phyloP scores from a whole-genome alignment of 2,329 filamentous ascomycete genomes.

The Celoporthe dispersa region DNA sequence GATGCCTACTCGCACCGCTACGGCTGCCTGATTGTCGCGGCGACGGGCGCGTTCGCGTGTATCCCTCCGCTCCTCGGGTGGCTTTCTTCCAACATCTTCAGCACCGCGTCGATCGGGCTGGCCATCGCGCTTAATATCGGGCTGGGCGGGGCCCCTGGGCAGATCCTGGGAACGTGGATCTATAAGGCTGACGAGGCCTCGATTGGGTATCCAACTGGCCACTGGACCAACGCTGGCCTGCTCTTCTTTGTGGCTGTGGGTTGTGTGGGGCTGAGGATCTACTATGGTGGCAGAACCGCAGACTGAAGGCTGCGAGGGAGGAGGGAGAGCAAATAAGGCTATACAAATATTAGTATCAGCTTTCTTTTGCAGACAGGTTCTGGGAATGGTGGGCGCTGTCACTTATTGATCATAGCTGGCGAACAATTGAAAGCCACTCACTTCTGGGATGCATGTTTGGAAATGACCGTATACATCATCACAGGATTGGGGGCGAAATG shows the following conservation, averaged over 20 bases:
- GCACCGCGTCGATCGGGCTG: constrained; percentile 67
- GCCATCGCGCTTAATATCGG: constrained; percentile 74
- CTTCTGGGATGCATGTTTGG: too few relatives aligned
- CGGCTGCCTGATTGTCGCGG: constrained; percentile 70
- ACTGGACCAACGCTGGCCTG: constrained; percentile 68
- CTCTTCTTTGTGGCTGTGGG: constrained; percentile 62
- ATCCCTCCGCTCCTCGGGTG: constrained; percentile 74
- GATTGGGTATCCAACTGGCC: constrained; percentile 69
- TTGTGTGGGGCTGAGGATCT: constrained; percentile 57
- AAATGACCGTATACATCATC: too few relatives aligned
- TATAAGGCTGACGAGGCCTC: constrained; percentile 67
- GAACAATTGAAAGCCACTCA: constrained; percentile 6
- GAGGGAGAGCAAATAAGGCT: constrained; percentile 43
- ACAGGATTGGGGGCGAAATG: neutral
- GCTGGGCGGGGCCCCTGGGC: constrained; percentile 67
- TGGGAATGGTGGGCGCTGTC: neutral
- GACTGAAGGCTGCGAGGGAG: constrained; percentile 38
- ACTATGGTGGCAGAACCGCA: constrained; percentile 57
- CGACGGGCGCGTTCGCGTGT: constrained; percentile 68
- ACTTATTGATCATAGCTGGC: neutral
- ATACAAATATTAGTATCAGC: constrained; percentile 44
- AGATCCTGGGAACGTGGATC: constrained; percentile 76
- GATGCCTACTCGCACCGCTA: constrained; percentile 66
- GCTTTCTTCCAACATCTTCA: constrained; percentile 70
- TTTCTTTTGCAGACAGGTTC: neutral